phyloP scores from a whole-genome alignment of 2,329 filamentous ascomycete genomes.

The Cordyceps farinosa region DNA sequence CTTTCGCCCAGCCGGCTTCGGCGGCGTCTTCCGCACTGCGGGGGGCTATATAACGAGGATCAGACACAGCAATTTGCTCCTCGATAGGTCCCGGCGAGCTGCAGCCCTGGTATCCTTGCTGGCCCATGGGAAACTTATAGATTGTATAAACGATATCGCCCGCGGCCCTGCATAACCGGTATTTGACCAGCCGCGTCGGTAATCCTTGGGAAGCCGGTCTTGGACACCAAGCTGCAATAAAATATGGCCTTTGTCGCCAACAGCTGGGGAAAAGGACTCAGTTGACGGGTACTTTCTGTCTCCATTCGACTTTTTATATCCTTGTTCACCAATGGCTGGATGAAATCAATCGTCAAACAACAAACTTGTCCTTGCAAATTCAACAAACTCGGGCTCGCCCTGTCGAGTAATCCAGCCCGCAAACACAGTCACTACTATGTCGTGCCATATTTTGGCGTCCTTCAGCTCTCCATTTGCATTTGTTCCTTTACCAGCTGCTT shows the following conservation, averaged over 20 bases:
- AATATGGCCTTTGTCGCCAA: constrained; percentile 32
- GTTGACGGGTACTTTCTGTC: background rate
- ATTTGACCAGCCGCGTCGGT: background rate
- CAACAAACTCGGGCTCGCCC: constrained; percentile 47
- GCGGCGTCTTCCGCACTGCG: background rate
- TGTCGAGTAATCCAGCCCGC: background rate
- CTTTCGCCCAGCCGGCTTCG: background rate
- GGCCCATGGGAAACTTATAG: background rate
- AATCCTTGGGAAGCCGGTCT: background rate
- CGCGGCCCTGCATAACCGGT: background rate
- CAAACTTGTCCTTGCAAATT: no score
- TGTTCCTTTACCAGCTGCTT: background rate
- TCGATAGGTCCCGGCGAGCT: background rate
- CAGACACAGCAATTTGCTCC: background rate
- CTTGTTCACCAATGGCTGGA: no score
- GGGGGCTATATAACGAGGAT: background rate
- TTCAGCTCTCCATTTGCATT: constrained; percentile 33
- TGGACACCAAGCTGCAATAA: constrained; percentile 34
- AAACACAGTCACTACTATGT: background rate
- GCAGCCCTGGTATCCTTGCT: background rate
- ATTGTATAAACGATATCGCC: background rate
- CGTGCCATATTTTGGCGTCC: constrained; percentile 36
- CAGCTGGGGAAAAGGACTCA: background rate
- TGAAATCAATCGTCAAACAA: no score
- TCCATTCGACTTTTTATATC: background rate